Evolutionary conservation across 1,284 basidiomycete genomes (phyloP), one percentile per base, ranked within the genome.

Genomic region (Cutaneotrichosporon mucoides): DNA sequence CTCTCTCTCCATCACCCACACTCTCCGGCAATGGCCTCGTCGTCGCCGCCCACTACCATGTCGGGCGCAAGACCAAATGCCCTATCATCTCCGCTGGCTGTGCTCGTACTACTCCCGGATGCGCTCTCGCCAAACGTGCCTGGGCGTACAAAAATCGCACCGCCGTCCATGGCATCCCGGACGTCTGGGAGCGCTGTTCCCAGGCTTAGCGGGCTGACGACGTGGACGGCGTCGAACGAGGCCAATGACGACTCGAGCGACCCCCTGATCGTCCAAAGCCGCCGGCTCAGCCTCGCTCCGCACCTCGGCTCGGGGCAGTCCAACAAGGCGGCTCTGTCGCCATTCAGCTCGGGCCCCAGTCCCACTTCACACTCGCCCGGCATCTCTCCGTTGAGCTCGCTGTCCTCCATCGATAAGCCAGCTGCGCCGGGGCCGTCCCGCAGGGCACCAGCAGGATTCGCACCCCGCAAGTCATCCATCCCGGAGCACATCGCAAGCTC

Each of bases 201-300:
- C 15, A 46, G 58, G 50, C 11, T 44, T 38, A 44, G 48, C 58
- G 50, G 54, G 41, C 16, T 48, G 11, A 34, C 34, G 34, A 49
- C 46, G 24, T 10, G 51, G 40, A 47, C 50, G 47, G 55, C 16
- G 10, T 4, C 34, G 11, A 10, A 10, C 24, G 42, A 53, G 9
- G 50, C n/a, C 50, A 12, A 15, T 35, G 53, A 59, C 48, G 44
- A 47, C 2, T 15, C 53, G 8, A 61, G 61, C 35, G 49, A 51
- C 9, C 45, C 37, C 10, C 37, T 57, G 5, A 45, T 65, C 6
- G 41, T 52, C n/a, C 58, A 69, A n/a, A 65, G 64, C 16, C 63
- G 74, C 12, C 64, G 74, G 36, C 55, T 73, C 51, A 72, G 69
- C 56, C 62, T 76, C 3, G 74, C 70, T 1, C 65, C 72, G 2